Evolutionary conservation across 768 basidiomycete species (phyloP), one percentile per base, ranked within the genome.

Genomic region (Roridomyces roridus): DNA sequence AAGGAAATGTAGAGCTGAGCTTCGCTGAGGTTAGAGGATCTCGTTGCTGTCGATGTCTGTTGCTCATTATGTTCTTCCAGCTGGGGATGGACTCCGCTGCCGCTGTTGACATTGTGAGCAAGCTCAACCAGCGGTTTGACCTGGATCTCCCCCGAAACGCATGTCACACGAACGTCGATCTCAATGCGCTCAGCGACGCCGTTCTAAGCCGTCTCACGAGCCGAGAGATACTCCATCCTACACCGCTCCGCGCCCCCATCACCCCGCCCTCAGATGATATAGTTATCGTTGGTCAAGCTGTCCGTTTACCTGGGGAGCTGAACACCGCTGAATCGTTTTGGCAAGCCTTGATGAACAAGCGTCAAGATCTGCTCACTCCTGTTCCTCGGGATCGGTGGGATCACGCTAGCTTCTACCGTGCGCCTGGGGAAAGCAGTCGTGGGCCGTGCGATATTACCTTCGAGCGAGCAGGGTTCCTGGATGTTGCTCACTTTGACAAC

Each of bases 41-140:
- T 57, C 1, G 14, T 45, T 28, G 15, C 3, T 5, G 17, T 10
- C 18, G 36, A 2, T 9, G 21, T 6, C 44, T 12, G 48, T 29
- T 18, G 31, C 10, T 43, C 29, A 24, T 62, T 34, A 54, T 14
- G 9, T 18, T n/a, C 36, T 56, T 40, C 3, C 17, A 74, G 72
- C 67, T 74, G 10, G 73, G 73, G 40, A 73, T 74, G 72, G 71
- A 73, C 54, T 74, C 73, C 1, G 57, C 69, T 10, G 72, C 72
- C 64, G 71, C 73, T 7, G 65, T 68, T 8, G 56, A 57, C 42
- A 74, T 74, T 24, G 70, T 72, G 34, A 69, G 70, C 55, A 59
- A 61, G 34, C 55, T 73, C 40, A 73, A 74, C 47, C 61, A 55
- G 23, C 51, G 62, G 44, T 65, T 72, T 26, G 58, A 59, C 6